phyloP scores from a whole-genome alignment of 345 rosid genomes.

The Erucastrum elatum region DNA sequence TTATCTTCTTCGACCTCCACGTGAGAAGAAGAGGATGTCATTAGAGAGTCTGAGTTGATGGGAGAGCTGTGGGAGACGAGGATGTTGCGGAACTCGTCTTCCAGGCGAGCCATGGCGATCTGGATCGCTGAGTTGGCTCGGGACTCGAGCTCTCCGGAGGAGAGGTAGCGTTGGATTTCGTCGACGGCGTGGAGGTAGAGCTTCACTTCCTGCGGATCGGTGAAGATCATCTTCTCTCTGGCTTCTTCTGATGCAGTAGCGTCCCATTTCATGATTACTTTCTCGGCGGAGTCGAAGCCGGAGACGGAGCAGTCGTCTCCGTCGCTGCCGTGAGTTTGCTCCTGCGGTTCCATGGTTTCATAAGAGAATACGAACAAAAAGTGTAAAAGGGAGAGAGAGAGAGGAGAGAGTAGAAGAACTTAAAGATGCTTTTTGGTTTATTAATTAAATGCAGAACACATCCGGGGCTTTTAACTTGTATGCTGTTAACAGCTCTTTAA shows the following conservation, averaged over 20 bases:
- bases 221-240: constrained; percentile 78
- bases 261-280: constrained; percentile 85
- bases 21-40: constrained; percentile 27
- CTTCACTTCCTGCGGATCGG: constrained; percentile 73
- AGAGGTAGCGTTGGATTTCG: constrained; percentile 64
- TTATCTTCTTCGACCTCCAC: constrained; percentile 41
- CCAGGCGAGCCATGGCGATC: constrained; percentile 98
- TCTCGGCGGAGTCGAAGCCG: constrained; percentile 64
- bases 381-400: constrained; percentile 14
- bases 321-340: constrained; percentile 18
- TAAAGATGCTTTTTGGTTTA: constrained; percentile 1
- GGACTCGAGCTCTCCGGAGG: constrained; percentile 39
- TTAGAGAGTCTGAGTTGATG: constrained; percentile 59
- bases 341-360: constrained; percentile 64
- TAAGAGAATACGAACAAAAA: constrained; percentile 19
- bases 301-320: constrained; percentile 33
- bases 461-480: background rate
- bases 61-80: constrained; percentile 64
- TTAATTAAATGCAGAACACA: background rate
- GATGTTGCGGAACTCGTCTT: constrained; percentile 90
- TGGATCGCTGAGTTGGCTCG: constrained; percentile 68
- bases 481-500: constrained; percentile 27
- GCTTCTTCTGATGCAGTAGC: constrained; percentile 88
- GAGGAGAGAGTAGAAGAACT: background rate
- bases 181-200: constrained; percentile 87